Percentiles rank a stretch among this genome's conserved stretches.
Conservation (phyloP, 805 yeast genomes). For the Grigorovia transvaalensis region DNA sequence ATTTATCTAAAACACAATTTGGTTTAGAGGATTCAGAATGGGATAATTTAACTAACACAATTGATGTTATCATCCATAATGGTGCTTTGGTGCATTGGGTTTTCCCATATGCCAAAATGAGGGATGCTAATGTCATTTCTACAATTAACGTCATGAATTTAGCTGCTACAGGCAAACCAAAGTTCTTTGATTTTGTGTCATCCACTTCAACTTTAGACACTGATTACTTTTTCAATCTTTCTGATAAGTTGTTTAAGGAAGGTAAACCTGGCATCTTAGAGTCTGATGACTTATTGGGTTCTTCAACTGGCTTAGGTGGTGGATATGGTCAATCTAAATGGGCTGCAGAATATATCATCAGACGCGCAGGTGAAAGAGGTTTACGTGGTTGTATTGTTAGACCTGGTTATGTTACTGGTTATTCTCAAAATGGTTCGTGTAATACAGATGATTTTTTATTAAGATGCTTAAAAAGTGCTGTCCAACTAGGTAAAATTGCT, state of each 20-base stretch:
- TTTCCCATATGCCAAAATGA: slow-evolving; percentile 78
- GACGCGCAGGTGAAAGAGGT: slow-evolving; percentile 83
- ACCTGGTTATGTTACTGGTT: slow-evolving; percentile 95
- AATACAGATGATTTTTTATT: slow-evolving; percentile 95
- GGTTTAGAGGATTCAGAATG: slow-evolving; percentile 56
- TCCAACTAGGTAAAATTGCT: slow-evolving; percentile 78
- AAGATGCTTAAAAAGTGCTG: slow-evolving; percentile 90
- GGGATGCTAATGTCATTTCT: slow-evolving; percentile 88
- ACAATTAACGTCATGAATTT: slow-evolving; percentile 75
- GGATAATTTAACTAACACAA: slow-evolving; percentile 41
- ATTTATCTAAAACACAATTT: slow-evolving; percentile 59
- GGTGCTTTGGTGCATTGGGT: slow-evolving; percentile 99
- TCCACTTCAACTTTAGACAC: slow-evolving; percentile 91
- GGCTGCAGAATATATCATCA: slow-evolving; percentile 86
- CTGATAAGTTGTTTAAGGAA: slow-evolving; percentile 54
- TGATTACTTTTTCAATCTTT: slow-evolving; percentile 63
- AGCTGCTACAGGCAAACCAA: slow-evolving; percentile 61
- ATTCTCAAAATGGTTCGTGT: slow-evolving; percentile 70
- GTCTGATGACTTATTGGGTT: slow-evolving; percentile 72
- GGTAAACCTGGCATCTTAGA: slow-evolving; percentile 73
- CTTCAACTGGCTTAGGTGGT: slow-evolving; percentile 69
- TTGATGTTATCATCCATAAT: slow-evolving; percentile 85
- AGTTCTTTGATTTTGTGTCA: slow-evolving; percentile 81
- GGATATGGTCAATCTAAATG: slow-evolving; percentile 98
- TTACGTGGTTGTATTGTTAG: slow-evolving; percentile 81